Conservation (phyloP, 2,329 filamentous ascomycete species). For the Colletotrichum siamense region DNA sequence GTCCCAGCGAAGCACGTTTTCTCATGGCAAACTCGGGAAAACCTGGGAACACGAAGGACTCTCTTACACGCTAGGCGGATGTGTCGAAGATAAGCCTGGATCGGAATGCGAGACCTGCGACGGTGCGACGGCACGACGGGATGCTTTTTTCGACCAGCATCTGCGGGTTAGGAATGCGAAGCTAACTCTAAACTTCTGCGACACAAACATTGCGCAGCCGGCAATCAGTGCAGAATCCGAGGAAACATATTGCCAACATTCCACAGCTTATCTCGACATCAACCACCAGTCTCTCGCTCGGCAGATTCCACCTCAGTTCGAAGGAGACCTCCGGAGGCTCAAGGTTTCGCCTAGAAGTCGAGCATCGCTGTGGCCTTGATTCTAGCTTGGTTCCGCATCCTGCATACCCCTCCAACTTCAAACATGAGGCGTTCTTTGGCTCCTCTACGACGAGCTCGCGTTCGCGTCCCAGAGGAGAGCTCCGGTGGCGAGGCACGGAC, state of each 20-base stretch:
- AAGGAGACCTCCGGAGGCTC: background rate
- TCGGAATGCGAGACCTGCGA: background rate
- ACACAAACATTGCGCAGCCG: background rate
- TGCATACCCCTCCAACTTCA: background rate
- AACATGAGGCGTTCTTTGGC: constrained; percentile 9
- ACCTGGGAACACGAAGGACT: background rate
- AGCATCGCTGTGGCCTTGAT: background rate
- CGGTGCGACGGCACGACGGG: background rate
- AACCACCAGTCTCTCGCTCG: background rate
- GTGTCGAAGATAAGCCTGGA: background rate
- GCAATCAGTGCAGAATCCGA: background rate
- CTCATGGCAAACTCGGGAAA: background rate
- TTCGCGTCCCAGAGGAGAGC: background rate
- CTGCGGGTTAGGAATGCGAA: constrained; percentile 10
- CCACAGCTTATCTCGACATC: background rate
- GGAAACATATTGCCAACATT: background rate
- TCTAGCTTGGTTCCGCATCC: background rate
- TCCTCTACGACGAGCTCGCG: background rate
- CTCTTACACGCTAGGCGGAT: constrained; percentile 5
- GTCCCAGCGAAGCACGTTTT: background rate
- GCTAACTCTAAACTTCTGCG: background rate
- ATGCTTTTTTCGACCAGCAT: background rate
- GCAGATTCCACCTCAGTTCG: background rate
- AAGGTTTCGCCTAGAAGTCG: background rate
- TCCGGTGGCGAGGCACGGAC: constrained; percentile 6